These are phyloP conservation scores for Ormosia emarginata DNA, from an alignment of 306 rosid genomes.

Conservation along the genomic window DNA sequence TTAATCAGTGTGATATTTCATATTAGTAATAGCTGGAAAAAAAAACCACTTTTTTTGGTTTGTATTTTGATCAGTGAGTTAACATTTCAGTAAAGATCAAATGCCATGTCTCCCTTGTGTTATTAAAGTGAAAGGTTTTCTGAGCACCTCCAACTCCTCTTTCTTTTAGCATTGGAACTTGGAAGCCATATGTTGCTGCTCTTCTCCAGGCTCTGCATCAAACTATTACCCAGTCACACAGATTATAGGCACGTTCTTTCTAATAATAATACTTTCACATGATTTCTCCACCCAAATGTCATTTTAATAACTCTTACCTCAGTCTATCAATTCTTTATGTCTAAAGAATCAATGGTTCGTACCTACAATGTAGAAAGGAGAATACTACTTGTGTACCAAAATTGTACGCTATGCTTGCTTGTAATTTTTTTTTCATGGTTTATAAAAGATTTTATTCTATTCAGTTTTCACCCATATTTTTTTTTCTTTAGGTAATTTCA, in stretches of 20 bases:
- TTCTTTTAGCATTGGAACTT: background rate
- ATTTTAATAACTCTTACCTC: background rate
- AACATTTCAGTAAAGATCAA: background rate
- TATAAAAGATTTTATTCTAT: too few relatives aligned
- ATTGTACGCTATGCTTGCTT: background rate
- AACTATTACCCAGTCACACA: background rate
- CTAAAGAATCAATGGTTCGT: background rate
- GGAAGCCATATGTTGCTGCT: background rate
- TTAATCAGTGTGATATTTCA: slow-evolving; percentile 22
- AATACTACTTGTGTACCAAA: background rate
- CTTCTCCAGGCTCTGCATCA: background rate
- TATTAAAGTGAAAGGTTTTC: background rate
- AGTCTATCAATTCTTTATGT: background rate
- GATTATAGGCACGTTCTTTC: background rate
- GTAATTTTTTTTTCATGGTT: too few relatives aligned
- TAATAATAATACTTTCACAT: background rate
- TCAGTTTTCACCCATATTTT: too few relatives aligned
- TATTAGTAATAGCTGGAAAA: background rate
- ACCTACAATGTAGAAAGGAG: background rate
- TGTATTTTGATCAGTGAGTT: slow-evolving; percentile 1
- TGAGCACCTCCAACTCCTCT: background rate
- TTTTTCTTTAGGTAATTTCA: too few relatives aligned
- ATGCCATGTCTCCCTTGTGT: background rate
- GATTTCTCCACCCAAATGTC: background rate
- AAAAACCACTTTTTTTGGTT: background rate